phyloP scores from a whole-genome alignment of 2,329 filamentous ascomycete genomes.

The Boeremia exigua region DNA sequence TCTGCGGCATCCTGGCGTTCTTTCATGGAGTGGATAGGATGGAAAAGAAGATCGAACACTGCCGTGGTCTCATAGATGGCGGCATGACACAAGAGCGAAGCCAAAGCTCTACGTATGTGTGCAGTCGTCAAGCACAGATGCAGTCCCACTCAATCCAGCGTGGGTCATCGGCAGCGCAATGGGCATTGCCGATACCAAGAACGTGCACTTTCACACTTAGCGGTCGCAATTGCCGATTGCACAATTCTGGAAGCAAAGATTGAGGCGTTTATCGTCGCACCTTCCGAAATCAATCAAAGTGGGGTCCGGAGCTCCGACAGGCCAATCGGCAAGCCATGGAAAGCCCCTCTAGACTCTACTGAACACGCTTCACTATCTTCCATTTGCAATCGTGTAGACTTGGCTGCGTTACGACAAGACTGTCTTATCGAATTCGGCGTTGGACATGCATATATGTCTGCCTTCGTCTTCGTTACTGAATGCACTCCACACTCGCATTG shows the following conservation, averaged over 20 bases:
- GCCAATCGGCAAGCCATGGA: not conserved
- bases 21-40: not conserved
- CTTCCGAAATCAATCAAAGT: not conserved
- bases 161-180: not conserved
- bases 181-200: not conserved
- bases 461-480: not conserved
- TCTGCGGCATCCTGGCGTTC: slow-evolving; percentile 15
- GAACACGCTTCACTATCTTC: not conserved
- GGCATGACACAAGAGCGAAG: too few species aligned
- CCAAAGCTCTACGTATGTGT: too few species aligned
- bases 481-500: not conserved
- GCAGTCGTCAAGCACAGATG: too few species aligned
- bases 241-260: not conserved
- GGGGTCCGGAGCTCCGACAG: not conserved
- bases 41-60: not conserved
- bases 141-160: too few species aligned
- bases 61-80: too few species aligned
- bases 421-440: not conserved
- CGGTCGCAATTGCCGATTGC: not conserved
- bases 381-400: not conserved
- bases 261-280: not conserved
- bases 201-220: too few species aligned
- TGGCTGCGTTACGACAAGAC: not conserved
- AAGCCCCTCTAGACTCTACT: not conserved
- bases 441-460: not conserved